Percentiles rank a stretch among this genome's conserved stretches.
These are phyloP conservation scores for Takakia lepidozioides DNA, from an alignment of 225 moss, liverwort and hornwort genomes.

Conservation along the genomic window DNA sequence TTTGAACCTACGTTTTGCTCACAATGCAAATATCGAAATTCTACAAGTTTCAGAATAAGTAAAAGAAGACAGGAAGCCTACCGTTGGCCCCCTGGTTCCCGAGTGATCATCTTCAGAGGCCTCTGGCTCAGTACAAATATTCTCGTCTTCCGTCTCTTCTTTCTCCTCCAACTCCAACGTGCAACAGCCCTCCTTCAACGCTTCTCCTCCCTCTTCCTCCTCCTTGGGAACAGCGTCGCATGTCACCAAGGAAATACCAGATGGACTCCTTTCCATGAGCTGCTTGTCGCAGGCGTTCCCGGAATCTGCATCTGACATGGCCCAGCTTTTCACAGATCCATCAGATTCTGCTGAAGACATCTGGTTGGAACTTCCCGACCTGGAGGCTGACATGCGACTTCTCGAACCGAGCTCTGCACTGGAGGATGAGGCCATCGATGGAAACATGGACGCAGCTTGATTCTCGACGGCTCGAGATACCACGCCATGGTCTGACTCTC, in stretches of 20 bases:
- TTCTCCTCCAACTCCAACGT: slow-evolving; percentile 6
- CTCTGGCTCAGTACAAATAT: slow-evolving; percentile 14
- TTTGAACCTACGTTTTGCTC: not conserved
- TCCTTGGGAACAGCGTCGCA: slow-evolving; percentile 13
- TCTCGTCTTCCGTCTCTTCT: slow-evolving; percentile 47
- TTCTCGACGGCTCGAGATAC: slow-evolving; percentile 14
- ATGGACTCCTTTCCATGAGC: slow-evolving; percentile 20
- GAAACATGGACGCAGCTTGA: slow-evolving; percentile 35
- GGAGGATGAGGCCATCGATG: slow-evolving; percentile 20
- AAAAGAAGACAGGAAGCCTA: slow-evolving; percentile 12
- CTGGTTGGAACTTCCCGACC: not conserved
- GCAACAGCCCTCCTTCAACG: not conserved
- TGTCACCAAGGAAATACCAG: slow-evolving; percentile 18
- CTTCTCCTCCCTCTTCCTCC: slow-evolving; percentile 9
- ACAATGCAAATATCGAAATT: not conserved
- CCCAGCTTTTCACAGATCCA: slow-evolving; percentile 32
- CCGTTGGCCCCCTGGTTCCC: slow-evolving; percentile 23
- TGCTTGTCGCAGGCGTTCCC: slow-evolving; percentile 20
- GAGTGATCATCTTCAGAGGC: slow-evolving; percentile 21
- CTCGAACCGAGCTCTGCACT: slow-evolving; percentile 17
- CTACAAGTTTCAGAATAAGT: not conserved
- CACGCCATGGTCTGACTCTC: slow-evolving; percentile 15
- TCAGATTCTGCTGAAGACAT: slow-evolving; percentile 28
- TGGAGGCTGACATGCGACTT: slow-evolving; percentile 13
- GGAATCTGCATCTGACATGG: slow-evolving; percentile 46